Conservation (phyloP, 192 early-diverging fungal species). For the Coemansia sp. region DNA sequence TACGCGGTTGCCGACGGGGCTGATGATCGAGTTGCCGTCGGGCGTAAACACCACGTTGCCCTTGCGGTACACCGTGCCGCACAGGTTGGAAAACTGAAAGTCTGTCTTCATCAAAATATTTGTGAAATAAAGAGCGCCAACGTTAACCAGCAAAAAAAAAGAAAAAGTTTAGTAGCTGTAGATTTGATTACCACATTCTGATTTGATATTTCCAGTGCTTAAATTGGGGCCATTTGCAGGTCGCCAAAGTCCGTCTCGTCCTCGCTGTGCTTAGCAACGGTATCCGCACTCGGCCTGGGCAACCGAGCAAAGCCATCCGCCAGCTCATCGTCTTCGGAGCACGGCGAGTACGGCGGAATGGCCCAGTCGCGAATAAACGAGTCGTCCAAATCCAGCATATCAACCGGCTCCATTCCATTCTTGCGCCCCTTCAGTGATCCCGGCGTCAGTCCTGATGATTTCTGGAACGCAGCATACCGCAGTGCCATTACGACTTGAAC, state of each 20-base stretch:
- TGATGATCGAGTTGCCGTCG: conserved; percentile 89
- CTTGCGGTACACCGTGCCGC: conserved; percentile 94
- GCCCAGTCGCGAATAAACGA: conserved; percentile 53
- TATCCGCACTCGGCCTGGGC: not conserved
- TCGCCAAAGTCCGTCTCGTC: conserved; percentile 29
- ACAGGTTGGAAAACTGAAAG: conserved; percentile 91
- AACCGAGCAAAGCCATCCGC: not conserved
- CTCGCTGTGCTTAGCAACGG: not conserved
- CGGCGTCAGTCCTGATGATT: conserved; percentile 41
- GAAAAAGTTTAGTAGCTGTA: too few relatives aligned
- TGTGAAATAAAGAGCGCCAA: too few relatives aligned
- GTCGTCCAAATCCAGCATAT: conserved; percentile 48
- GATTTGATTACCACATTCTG: too few relatives aligned
- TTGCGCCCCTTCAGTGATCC: conserved; percentile 20
- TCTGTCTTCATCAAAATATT: conserved; percentile 53
- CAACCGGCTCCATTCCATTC: conserved; percentile 29
- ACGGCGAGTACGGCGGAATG: conserved; percentile 38
- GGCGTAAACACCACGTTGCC: conserved; percentile 96
- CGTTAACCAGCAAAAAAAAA: too few relatives aligned
- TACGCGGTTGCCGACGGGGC: conserved; percentile 95
- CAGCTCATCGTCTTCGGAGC: conserved; percentile 8
- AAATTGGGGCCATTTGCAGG: conserved; percentile 11
- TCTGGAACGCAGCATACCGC: conserved; percentile 53
- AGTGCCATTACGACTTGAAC: conserved; percentile 56
- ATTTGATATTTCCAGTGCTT: too few relatives aligned